A percentile compares a stretch with the other conserved stretches of the same genome.
These are phyloP conservation scores for Russula ochroleuca DNA, from an alignment of 768 basidiomycete species.

Conservation along the genomic window DNA sequence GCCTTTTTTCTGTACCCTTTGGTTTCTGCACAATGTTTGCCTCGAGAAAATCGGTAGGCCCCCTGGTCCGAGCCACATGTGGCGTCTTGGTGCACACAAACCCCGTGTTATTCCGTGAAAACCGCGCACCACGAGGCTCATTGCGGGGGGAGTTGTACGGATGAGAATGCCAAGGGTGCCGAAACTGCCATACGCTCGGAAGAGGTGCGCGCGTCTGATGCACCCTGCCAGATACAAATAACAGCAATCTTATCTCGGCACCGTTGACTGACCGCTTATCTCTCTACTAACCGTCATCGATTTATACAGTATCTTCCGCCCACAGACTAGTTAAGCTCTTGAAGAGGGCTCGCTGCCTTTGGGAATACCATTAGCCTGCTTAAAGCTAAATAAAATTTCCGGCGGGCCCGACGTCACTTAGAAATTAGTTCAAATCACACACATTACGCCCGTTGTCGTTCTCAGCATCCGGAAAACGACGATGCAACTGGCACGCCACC, in stretches of 20 bases:
- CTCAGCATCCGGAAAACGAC: not conserved
- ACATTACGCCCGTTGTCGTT: not conserved
- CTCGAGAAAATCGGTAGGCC: conserved; percentile 1
- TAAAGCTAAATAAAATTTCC: not conserved
- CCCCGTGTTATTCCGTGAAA: not conserved
- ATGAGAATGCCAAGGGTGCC: not conserved
- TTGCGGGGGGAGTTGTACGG: not conserved
- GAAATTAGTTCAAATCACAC: not conserved
- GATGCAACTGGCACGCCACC: not conserved
- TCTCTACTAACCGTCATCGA: not conserved
- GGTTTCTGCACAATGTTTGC: not conserved
- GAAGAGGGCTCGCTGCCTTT: not conserved
- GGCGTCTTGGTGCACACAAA: not conserved
- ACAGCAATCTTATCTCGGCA: conserved; percentile 21
- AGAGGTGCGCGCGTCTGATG: not conserved
- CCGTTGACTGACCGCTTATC: not conserved
- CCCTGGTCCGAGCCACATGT: not conserved
- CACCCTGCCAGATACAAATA: conserved; percentile 1
- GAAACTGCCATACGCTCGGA: not conserved
- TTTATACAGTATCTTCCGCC: not conserved
- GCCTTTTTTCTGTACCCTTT: no score
- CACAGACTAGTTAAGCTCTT: not conserved
- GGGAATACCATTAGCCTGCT: not conserved
- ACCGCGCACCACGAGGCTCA: conserved; percentile 1
- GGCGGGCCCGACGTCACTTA: no score